These are phyloP conservation scores for Insectozyma bohioensis DNA, from an alignment of 1,139 yeast genomes.

Conservation along the genomic window DNA sequence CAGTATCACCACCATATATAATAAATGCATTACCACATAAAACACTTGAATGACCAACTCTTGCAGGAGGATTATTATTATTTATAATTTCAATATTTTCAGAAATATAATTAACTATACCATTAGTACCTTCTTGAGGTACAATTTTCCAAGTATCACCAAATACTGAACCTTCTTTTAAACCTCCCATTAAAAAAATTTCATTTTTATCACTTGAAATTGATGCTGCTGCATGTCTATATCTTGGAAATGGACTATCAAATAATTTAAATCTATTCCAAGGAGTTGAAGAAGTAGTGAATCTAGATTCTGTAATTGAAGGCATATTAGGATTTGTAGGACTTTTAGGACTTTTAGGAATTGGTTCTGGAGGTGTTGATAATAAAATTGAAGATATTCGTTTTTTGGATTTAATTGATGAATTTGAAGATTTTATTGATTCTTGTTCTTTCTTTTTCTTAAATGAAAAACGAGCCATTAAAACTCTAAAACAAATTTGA, in stretches of 20 bases:
- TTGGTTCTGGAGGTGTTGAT: slow-evolving; percentile 1
- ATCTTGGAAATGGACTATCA: slow-evolving; percentile 90
- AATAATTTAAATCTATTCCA: slow-evolving; percentile 74
- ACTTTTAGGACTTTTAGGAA: not conserved
- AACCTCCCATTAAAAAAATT: slow-evolving; percentile 89
- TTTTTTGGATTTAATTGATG: slow-evolving; percentile 6
- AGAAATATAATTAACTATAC: slow-evolving; percentile 46
- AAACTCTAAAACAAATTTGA: not conserved
- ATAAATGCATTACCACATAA: slow-evolving; percentile 94
- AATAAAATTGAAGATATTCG: slow-evolving; percentile 2
- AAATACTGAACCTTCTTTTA: slow-evolving; percentile 87
- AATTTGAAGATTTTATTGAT: slow-evolving; percentile 7
- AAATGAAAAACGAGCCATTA: slow-evolving; percentile 15
- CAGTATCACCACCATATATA: slow-evolving; percentile 95
- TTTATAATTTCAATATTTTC: slow-evolving; percentile 58
- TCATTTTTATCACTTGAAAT: slow-evolving; percentile 79
- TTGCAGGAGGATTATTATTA: slow-evolving; percentile 74
- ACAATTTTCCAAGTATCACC: slow-evolving; percentile 89
- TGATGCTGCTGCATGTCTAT: slow-evolving; percentile 86
- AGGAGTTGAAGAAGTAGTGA: slow-evolving; percentile 35
- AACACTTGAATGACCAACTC: slow-evolving; percentile 94
- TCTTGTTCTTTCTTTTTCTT: slow-evolving; percentile 8
- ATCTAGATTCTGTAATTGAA: slow-evolving; percentile 1
- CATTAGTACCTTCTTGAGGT: slow-evolving; percentile 33
- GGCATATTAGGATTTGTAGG: not conserved